Evolutionary conservation across 495 filamentous ascomycete species (phyloP), one percentile per base, ranked within the genome.

Genomic region (Xylaria bambusicola): DNA sequence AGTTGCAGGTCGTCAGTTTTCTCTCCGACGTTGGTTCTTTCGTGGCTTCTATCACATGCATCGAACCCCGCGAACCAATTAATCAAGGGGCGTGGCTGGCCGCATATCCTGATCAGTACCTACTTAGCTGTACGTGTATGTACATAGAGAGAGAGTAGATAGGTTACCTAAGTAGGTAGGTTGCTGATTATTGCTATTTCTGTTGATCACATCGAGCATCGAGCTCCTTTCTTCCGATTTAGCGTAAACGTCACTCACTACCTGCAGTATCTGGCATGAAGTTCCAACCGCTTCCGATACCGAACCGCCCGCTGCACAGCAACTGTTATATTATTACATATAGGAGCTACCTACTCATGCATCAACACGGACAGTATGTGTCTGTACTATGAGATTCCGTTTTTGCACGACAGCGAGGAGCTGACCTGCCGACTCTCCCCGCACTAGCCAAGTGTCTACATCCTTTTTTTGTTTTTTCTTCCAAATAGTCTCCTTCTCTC

Each of bases 221-320:
- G 6, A 52, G n/a, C 7, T 15, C 33, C 21, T 29, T 41, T 27
- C 33, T 29, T 29, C 35, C 35, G 50, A 15, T 15, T 9, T 10
- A 33, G 27, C 12, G 46, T 18, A n/a, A n/a, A n/a, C n/a, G n/a
- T n/a, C n/a, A n/a, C n/a, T n/a, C n/a, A n/a, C n/a, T n/a, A n/a
- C n/a, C n/a, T n/a, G n/a, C n/a, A n/a, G n/a, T 20, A 23, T 27
- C 21, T 31, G 36, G 35, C 18, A 31, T 42, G 33, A 33, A 27
- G 31, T 38, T 23, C 48, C 8, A 36, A 27, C 15, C 23, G 13
- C 52, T 54, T 54, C 52, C 52, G 52, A 54, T 44, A 54, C 36
- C 52, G 52, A 54, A 29, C 52, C 52, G 52, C 52, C 26, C 26
- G 38, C 41, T 9, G 52, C 52, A 26, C 38, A 29, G n/a, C n/a